Evolutionary conservation across 2,329 filamentous ascomycete genomes (phyloP), one percentile per base, ranked within the genome.

Genomic region (Botrytis porri): DNA sequence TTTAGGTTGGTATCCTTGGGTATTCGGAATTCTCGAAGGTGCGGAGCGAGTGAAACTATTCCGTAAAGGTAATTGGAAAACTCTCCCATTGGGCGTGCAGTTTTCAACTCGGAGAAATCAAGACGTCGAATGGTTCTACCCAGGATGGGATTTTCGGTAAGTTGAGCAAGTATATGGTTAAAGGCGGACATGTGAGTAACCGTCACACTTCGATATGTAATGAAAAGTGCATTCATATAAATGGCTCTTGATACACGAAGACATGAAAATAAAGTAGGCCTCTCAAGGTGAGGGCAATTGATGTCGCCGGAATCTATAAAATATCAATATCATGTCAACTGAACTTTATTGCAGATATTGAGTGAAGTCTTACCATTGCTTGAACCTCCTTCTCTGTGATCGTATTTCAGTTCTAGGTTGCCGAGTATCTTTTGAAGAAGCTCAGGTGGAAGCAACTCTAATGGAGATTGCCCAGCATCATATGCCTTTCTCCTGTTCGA

Each of bases 171-270:
- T 51, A 69, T 57, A n/a, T 94, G 80, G 57, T 90, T 90, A 83
- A 94, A 95, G 80, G 93, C 93, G 74, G 89, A 86, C 37, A 92
- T 94, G 84, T 94, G 92, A 16, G 92, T 92, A 77, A 94, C 91
- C 64, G 91, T 93, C 80, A 94, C 92, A 81, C 92, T 89, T 76
- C 89, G 87, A 83, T 95, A 94, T 71, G 95, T 86, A 22, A 92
- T 91, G 77, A 88, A 88, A 60, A 94, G 84, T 4, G 92, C 94
- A 39, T 90, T 90, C 48, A 86, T 87, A 79, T 94, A 90, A 73
- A 94, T 83, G 45, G 88, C 88, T 80, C 87, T 88, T 18, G 91
- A 95, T 29, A 91, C 88, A 76, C 93, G 82, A 61, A 94, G 85
- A 77, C 93, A 87, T 20, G 91, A 88, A 83, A 93, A 89, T 73